A percentile compares a stretch with the other conserved stretches of the same genome.
These are phyloP conservation scores for Saccharomyces kudriavzevii DNA, from an alignment of 805 yeast species.

Conservation along the genomic window DNA sequence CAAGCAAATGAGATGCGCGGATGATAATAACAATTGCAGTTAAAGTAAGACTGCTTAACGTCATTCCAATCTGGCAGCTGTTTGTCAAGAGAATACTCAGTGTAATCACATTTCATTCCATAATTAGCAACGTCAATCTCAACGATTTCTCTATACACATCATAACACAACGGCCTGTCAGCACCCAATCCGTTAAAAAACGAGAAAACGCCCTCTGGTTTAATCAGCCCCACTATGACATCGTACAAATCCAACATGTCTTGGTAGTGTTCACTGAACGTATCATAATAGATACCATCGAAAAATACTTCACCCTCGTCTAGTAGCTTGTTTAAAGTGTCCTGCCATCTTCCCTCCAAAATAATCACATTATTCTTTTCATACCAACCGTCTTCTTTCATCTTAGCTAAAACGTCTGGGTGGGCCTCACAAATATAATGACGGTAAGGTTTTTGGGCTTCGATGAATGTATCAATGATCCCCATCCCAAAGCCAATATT, in stretches of 20 bases:
- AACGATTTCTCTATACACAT: constrained; percentile 78
- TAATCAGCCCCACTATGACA: constrained; percentile 67
- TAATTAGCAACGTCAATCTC: constrained; percentile 71
- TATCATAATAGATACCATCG: constrained; percentile 89
- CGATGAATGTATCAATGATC: constrained; percentile 76
- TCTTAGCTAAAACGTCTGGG: constrained; percentile 72
- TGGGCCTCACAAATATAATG: constrained; percentile 94
- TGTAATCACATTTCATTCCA: constrained; percentile 61
- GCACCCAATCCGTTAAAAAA: constrained; percentile 90
- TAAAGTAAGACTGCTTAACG: constrained; percentile 30
- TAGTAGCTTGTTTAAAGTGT: constrained; percentile 56
- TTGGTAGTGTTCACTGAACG: constrained; percentile 83
- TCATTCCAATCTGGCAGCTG: constrained; percentile 28
- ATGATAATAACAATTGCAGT: constrained; percentile 29
- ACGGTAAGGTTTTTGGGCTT: constrained; percentile 32
- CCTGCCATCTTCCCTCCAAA: constrained; percentile 91
- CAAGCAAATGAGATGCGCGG: constrained; percentile 23
- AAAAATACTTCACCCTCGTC: constrained; percentile 56
- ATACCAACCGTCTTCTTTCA: constrained; percentile 76
- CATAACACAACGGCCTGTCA: constrained; percentile 64
- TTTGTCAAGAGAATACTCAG: constrained; percentile 17
- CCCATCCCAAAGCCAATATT: constrained; percentile 98
- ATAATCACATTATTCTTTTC: constrained; percentile 63
- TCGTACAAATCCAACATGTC: constrained; percentile 87
- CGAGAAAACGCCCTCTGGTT: constrained; percentile 77